Percentiles rank a stretch among this genome's conserved stretches.
Evolutionary conservation across 2,329 filamentous ascomycete species (phyloP).

Genomic region (Exophiala oligosperma): DNA sequence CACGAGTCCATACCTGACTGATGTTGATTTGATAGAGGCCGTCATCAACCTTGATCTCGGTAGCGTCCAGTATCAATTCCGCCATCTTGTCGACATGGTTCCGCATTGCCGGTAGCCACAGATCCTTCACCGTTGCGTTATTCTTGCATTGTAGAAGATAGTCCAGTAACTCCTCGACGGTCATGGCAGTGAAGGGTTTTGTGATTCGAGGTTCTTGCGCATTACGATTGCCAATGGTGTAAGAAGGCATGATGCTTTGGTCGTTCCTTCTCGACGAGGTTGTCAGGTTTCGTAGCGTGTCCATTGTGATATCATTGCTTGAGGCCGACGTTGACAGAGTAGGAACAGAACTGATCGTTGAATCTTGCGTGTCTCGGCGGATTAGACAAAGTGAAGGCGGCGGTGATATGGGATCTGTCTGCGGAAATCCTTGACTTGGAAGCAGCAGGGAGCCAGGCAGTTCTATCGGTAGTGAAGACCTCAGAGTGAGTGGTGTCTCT

Average conservation of each 20-base stretch:
- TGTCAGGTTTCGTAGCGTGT: slow-evolving; percentile 18
- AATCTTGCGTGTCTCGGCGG: slow-evolving; percentile 19
- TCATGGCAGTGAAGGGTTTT: slow-evolving; percentile 22
- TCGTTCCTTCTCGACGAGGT: slow-evolving; percentile 20
- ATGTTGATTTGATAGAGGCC: slow-evolving; percentile 14
- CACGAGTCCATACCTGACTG: slow-evolving; percentile 2
- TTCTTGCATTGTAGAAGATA: slow-evolving; percentile 14
- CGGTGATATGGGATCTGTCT: slow-evolving; percentile 22
- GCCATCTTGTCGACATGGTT: slow-evolving; percentile 17
- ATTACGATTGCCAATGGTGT: slow-evolving; percentile 12
- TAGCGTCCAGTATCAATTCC: slow-evolving; percentile 15
- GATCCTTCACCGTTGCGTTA: slow-evolving; percentile 4
- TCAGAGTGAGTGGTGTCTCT: slow-evolving; percentile 11
- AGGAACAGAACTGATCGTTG: slow-evolving; percentile 11
- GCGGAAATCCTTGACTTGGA: slow-evolving; percentile 22
- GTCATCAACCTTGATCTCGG: slow-evolving; percentile 13
- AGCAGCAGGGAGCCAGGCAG: slow-evolving; percentile 23
- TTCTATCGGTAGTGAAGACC: slow-evolving; percentile 15
- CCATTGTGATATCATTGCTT: slow-evolving; percentile 18
- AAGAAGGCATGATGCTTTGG: slow-evolving; percentile 13
- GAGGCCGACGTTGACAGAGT: slow-evolving; percentile 13
- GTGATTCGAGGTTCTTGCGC: slow-evolving; percentile 9
- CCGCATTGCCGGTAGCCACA: slow-evolving; percentile 24
- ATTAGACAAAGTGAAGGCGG: slow-evolving; percentile 18
- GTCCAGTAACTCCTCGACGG: slow-evolving; percentile 22